Conservation (phyloP, 768 basidiomycete genomes). For the Leccinum barrowsii region DNA sequence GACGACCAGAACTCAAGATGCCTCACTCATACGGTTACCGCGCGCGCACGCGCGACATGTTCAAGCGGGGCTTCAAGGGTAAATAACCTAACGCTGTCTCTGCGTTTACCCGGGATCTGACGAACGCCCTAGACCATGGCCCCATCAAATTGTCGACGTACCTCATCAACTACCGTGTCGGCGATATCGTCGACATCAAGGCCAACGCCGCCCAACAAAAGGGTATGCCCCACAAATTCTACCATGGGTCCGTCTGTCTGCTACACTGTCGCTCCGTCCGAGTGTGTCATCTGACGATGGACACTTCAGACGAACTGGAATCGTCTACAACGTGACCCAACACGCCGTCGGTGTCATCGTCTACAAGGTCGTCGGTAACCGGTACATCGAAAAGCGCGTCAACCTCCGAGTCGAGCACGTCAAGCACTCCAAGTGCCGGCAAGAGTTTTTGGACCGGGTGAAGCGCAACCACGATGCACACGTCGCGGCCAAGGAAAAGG, state of each 20-base stretch:
- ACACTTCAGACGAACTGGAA: conserved; percentile 81
- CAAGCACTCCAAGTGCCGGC: conserved; percentile 93
- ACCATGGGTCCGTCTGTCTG: conserved; percentile 81
- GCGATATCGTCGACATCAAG: conserved; percentile 99
- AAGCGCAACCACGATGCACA: conserved; percentile 86
- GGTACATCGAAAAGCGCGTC: conserved; percentile 99
- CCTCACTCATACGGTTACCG: conserved; percentile 99
- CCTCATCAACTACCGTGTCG: conserved; percentile 89
- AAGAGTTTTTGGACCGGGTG: conserved; percentile 96
- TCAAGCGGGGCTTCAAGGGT: conserved; percentile 99
- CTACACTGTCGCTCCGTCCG: not conserved
- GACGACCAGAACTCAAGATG: conserved; percentile 68
- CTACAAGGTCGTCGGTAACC: conserved; percentile 98
- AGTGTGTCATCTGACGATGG: not conserved
- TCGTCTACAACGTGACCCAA: conserved; percentile 97
- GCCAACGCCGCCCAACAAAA: conserved; percentile 99
- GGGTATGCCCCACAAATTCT: conserved; percentile 99
- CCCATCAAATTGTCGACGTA: conserved; percentile 88
- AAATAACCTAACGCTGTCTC: conserved; percentile 27
- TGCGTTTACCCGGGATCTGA: conserved; percentile 8
- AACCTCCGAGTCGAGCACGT: conserved; percentile 97
- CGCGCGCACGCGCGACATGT: conserved; percentile 99
- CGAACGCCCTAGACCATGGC: conserved; percentile 67
- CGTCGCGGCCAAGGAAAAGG: conserved; percentile 84
- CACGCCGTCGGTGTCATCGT: conserved; percentile 94